Evolutionary conservation across 352 stramenopile genomes (phyloP).

Genomic region (Elongisporangium anandrum): DNA sequence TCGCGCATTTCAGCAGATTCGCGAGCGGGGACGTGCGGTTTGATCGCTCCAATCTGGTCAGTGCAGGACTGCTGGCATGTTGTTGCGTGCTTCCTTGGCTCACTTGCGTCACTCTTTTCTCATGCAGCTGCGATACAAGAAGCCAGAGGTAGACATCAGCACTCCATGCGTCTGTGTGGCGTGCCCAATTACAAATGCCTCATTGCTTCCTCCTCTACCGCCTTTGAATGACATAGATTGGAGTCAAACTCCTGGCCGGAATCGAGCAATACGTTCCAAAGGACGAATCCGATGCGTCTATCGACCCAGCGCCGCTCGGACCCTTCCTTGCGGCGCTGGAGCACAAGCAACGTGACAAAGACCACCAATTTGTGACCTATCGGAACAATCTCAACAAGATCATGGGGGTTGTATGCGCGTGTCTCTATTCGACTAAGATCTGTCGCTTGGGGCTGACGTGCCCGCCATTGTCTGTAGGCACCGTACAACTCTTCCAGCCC

Average conservation of each 20-base stretch:
- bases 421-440: background rate
- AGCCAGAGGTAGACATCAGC: conserved; percentile 10
- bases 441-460: conserved; percentile 2
- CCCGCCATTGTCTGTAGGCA: conserved; percentile 28
- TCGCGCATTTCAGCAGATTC: conserved; percentile 66
- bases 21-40: conserved; percentile 36
- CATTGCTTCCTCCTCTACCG: background rate
- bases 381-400: conserved; percentile 86
- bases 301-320: conserved; percentile 39
- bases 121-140: conserved; percentile 25
- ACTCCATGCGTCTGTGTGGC: background rate
- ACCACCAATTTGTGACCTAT: conserved; percentile 59
- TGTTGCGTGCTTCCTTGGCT: background rate
- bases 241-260: conserved; percentile 53
- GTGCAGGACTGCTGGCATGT: background rate
- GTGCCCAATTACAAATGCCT: background rate
- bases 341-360: conserved; percentile 30
- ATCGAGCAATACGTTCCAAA: conserved; percentile 48
- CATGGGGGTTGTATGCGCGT: conserved; percentile 40
- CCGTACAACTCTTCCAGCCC: conserved; percentile 75
- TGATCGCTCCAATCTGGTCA: conserved; percentile 61
- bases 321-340: conserved; percentile 41
- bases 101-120: conserved; percentile 1
- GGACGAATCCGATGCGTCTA: conserved; percentile 37
- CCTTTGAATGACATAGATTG: conserved; percentile 26